Evolutionary conservation across 305 asterid species (phyloP).

Genomic region (Solanum hybrid): DNA sequence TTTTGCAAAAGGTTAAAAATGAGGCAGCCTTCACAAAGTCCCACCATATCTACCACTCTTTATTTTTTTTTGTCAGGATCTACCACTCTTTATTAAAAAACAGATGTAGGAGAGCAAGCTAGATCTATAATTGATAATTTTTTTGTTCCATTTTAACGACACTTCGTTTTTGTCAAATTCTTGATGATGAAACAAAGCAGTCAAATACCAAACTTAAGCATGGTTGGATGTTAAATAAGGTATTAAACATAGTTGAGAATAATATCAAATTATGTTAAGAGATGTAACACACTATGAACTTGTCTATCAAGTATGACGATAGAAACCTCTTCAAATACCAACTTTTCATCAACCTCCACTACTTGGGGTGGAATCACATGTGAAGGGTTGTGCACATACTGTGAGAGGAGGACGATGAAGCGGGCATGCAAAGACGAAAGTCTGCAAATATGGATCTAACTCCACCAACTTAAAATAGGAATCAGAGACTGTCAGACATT

Average conservation of each 20-base stretch:
- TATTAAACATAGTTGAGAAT: neutral
- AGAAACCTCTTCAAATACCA: neutral
- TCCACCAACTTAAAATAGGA: neutral
- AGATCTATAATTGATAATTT: neutral
- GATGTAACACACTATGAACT: neutral
- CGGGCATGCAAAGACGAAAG: neutral
- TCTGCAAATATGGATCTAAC: neutral
- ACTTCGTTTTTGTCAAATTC: neutral
- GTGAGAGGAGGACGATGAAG: neutral
- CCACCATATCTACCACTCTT: neutral
- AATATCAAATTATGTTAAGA: neutral
- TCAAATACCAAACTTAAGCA: neutral
- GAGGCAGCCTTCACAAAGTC: neutral
- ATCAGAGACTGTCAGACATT: neutral
- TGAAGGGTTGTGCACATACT: neutral
- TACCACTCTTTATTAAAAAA: neutral
- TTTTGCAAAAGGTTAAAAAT: neutral
- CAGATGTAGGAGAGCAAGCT: neutral
- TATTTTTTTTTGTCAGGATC: neutral
- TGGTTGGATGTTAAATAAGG: neutral
- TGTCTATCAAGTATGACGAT: neutral
- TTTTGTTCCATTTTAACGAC: neutral
- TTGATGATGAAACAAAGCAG: neutral
- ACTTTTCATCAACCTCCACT: neutral
- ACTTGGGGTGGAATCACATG: neutral